Percentiles rank a stretch among this genome's conserved stretches.
phyloP scores from a whole-genome alignment of 768 basidiomycete species.

The Cystobasidium ongulense region DNA sequence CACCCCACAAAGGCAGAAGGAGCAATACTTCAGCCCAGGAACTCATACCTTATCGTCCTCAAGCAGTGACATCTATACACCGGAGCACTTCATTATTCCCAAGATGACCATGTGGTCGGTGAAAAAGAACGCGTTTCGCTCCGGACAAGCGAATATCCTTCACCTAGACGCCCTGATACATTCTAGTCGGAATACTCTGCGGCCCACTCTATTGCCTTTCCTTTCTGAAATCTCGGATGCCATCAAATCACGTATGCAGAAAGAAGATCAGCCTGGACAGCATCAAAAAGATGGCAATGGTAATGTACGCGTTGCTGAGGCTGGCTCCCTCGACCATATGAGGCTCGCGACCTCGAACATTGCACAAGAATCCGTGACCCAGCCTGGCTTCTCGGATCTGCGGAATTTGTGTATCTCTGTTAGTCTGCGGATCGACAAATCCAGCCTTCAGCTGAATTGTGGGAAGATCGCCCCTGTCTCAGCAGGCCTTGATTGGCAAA shows the following conservation, averaged over 20 bases:
- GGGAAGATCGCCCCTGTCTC: constrained; percentile 87
- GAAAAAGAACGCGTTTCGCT: neutral
- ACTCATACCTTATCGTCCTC: neutral
- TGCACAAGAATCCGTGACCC: neutral
- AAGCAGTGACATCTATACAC: neutral
- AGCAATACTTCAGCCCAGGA: neutral
- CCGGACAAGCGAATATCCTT: neutral
- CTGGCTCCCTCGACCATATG: no score
- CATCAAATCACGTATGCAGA: constrained; percentile 58
- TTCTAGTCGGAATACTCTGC: constrained; percentile 73
- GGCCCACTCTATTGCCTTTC: constrained; percentile 77
- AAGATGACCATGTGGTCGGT: constrained; percentile 17
- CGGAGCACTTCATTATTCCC: constrained; percentile 15
- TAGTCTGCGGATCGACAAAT: constrained; percentile 84
- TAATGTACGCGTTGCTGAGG: neutral
- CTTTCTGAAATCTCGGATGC: constrained; percentile 64
- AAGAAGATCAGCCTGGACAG: neutral
- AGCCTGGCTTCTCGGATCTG: constrained; percentile 44
- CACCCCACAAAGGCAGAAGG: neutral
- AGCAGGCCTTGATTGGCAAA: constrained; percentile 82
- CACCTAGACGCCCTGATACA: constrained; percentile 82
- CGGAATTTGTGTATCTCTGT: constrained; percentile 63
- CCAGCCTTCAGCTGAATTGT: constrained; percentile 75
- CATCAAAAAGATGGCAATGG: neutral
- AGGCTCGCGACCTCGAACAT: no score